These are phyloP conservation scores for Ogataea allantospora DNA, from an alignment of 805 yeast species.

Conservation along the genomic window DNA sequence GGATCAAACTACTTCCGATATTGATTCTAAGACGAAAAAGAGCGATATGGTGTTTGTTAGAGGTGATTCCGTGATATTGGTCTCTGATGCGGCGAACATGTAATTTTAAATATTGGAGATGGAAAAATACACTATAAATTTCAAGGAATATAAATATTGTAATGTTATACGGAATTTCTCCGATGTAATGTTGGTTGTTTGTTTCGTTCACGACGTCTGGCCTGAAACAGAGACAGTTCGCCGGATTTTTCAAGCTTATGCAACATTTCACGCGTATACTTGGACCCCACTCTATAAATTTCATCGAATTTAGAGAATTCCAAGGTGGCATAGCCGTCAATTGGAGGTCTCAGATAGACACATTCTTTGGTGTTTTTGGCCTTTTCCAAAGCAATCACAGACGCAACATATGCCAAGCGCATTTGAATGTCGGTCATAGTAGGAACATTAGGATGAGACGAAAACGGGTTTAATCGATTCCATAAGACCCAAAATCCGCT, in stretches of 20 bases:
- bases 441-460: slow-evolving; percentile 84
- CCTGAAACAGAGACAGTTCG: slow-evolving; percentile 63
- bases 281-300: slow-evolving; percentile 75
- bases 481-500: slow-evolving; percentile 90
- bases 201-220: slow-evolving; percentile 35
- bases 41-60: slow-evolving; percentile 92
- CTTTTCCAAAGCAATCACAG: slow-evolving; percentile 86
- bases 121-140: neutral
- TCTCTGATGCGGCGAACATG: slow-evolving; percentile 40
- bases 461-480: slow-evolving; percentile 87
- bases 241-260: slow-evolving; percentile 50
- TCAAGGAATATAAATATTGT: neutral
- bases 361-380: slow-evolving; percentile 87
- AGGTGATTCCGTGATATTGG: slow-evolving; percentile 94
- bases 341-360: slow-evolving; percentile 87
- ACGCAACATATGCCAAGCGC: slow-evolving; percentile 89
- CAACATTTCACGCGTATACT: slow-evolving; percentile 63
- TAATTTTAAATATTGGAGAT: slow-evolving; percentile 9
- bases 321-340: slow-evolving; percentile 85
- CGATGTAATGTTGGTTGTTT: slow-evolving; percentile 39
- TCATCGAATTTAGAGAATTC: slow-evolving; percentile 93
- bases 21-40: slow-evolving; percentile 48
- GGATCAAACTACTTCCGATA: slow-evolving; percentile 45
- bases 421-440: slow-evolving; percentile 93
- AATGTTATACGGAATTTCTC: slow-evolving; percentile 57